Evolutionary conservation across 441 rosid genomes (phyloP), one percentile per base, ranked within the genome.

Genomic region (Erysimum pusillum): DNA sequence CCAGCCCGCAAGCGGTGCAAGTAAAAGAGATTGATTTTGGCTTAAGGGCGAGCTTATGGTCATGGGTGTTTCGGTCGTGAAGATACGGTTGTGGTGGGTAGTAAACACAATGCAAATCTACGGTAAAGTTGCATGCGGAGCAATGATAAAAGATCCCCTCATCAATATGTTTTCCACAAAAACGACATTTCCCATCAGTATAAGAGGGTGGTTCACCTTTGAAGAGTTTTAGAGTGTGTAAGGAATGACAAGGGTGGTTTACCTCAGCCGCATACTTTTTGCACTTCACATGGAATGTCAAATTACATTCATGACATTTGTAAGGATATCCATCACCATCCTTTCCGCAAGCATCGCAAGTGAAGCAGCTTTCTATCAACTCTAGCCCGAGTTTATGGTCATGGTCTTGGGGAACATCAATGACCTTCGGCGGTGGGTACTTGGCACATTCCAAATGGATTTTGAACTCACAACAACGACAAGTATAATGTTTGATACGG

Each of bases 1-100:
- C 78, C 63, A 81, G 79, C 34, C 84, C 62, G 65, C 89, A 89
- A 46, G 79, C 61, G 38, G 68, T 75, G 48, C 81, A 78, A 38
- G 39, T 42, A 18, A 64, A 64, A 7, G 67, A 4, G 41, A 46
- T 15, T 0, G 1, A 12, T 22, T 60, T 36, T 0, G 25, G 41
- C 18, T 39, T 59, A 7, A 59, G 53, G 38, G 62, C 35, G 15
- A 80, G 69, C 3, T 46, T 32, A 22, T 79, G 76, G 11, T 42
- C 31, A 53, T 70, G 76, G 11, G 31, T 64, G 5, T 45, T 45
- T 28, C 5, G 25, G 36, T 48, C 31, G 1, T 28, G 7, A n/a
- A n/a, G 25, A 46, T 28, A 6, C 5, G 31, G n/a, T 28, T 5
- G 42, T 9, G 71, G 45, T 66, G 71, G 71, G 2, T 11, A 0